Evolutionary conservation across 148 eudicot species (phyloP).

Genomic region (Cornus kousa): DNA sequence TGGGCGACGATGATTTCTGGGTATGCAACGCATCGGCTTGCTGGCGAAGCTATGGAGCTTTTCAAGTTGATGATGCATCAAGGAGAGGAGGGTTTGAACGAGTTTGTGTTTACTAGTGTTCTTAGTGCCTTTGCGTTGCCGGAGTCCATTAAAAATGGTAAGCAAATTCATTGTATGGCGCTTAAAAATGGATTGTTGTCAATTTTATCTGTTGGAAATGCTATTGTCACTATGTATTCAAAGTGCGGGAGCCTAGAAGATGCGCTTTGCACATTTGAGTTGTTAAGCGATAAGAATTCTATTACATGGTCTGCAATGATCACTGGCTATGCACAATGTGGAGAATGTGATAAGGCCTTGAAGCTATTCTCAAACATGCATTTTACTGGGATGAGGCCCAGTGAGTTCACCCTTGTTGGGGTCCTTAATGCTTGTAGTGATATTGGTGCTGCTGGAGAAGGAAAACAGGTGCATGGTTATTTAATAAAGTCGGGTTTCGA

Average conservation of each 20-base stretch:
- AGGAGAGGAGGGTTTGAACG: conserved; percentile 29
- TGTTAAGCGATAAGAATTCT: conserved; percentile 31
- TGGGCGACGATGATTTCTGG: conserved; percentile 57
- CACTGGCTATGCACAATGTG: conserved; percentile 55
- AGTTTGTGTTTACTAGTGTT: conserved; percentile 46
- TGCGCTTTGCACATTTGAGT: conserved; percentile 38
- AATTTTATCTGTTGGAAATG: conserved; percentile 44
- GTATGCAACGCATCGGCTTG: conserved; percentile 36
- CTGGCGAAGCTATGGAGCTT: conserved; percentile 33
- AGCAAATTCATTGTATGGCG: conserved; percentile 39
- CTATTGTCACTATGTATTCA: conserved; percentile 53
- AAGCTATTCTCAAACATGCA: conserved; percentile 50
- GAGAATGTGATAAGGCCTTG: conserved; percentile 41
- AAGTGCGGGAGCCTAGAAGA: conserved; percentile 39
- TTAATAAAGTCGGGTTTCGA: conserved; percentile 49
- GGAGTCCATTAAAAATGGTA: conserved; percentile 30
- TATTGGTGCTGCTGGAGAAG: conserved; percentile 29
- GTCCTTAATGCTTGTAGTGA: conserved; percentile 60
- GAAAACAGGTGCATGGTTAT: conserved; percentile 52
- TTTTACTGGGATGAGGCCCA: conserved; percentile 35
- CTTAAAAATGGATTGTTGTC: conserved; percentile 32
- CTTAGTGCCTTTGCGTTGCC: conserved; percentile 36
- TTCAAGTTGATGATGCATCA: conserved; percentile 34
- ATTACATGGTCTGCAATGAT: conserved; percentile 61
- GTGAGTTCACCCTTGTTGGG: conserved; percentile 61